Conservation (phyloP, 257 asterid species). For the Penstemon barbatus region DNA sequence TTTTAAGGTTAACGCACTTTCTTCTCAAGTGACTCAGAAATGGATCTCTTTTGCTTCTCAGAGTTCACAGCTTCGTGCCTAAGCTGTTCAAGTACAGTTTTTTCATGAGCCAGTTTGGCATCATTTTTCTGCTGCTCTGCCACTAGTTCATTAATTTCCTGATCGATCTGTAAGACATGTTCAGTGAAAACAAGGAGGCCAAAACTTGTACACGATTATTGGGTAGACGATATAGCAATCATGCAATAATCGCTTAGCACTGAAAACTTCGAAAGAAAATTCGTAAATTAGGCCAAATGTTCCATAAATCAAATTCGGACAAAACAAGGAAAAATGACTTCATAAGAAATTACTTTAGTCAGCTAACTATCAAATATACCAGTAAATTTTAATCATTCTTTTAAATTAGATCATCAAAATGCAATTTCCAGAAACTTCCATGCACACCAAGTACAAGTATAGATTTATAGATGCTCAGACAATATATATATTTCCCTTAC, state of each 20-base stretch:
- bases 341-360: constrained; percentile 7
- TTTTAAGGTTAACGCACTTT: constrained; percentile 51
- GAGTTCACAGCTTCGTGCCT: constrained; percentile 75
- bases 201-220: constrained; percentile 19
- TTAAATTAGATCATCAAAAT: not conserved
- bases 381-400: constrained; percentile 3
- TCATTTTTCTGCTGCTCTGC: constrained; percentile 97
- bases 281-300: not conserved
- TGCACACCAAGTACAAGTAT: constrained; percentile 13
- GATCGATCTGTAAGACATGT: constrained; percentile 76
- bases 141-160: constrained; percentile 84
- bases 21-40: constrained; percentile 78
- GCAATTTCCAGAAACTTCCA: constrained; percentile 16
- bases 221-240: constrained; percentile 2
- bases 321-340: constrained; percentile 9
- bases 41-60: constrained; percentile 79
- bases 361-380: not conserved
- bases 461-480: not conserved
- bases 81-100: constrained; percentile 78
- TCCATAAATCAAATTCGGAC: not conserved
- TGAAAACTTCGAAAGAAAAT: constrained; percentile 11
- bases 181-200: constrained; percentile 57
- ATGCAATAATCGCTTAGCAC: constrained; percentile 16
- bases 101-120: constrained; percentile 93
- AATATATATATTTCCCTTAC: constrained; percentile 16